Conservation (phyloP, 1,284 basidiomycete genomes). For the Boletus sp. region DNA sequence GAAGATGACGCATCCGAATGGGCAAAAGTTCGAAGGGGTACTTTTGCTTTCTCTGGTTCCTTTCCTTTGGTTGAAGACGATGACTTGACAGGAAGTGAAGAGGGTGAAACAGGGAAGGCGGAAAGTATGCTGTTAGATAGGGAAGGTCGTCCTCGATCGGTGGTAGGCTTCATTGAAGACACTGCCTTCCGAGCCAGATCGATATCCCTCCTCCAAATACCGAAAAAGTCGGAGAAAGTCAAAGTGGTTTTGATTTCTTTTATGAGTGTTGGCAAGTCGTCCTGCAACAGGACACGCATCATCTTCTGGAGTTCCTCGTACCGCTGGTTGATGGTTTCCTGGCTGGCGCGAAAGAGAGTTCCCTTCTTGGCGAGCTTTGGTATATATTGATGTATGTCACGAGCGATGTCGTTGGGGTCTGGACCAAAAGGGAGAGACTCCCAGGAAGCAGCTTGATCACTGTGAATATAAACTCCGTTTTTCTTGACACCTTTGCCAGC, state of each 20-base stretch:
- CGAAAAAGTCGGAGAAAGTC: slow-evolving; percentile 69
- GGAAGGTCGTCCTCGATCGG: slow-evolving; percentile 26
- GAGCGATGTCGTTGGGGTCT: slow-evolving; percentile 62
- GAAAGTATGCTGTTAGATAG: slow-evolving; percentile 48
- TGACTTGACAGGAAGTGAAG: slow-evolving; percentile 27
- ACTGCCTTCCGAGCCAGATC: slow-evolving; percentile 50
- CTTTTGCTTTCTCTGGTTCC: slow-evolving; percentile 1
- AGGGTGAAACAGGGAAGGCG: slow-evolving; percentile 45
- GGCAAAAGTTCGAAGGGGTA: not conserved
- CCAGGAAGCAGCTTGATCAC: slow-evolving; percentile 70
- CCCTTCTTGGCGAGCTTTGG: slow-evolving; percentile 68
- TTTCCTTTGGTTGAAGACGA: slow-evolving; percentile 29
- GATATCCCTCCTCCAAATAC: slow-evolving; percentile 66
- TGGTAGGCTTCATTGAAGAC: slow-evolving; percentile 12
- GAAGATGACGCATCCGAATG: slow-evolving; percentile 29
- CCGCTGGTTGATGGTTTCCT: slow-evolving; percentile 61
- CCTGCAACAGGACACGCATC: slow-evolving; percentile 52
- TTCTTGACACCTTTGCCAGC: slow-evolving; percentile 74
- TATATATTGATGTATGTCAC: slow-evolving; percentile 59
- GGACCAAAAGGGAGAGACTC: slow-evolving; percentile 83
- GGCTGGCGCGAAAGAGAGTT: slow-evolving; percentile 64
- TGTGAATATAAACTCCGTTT: slow-evolving; percentile 62
- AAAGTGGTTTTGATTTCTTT: slow-evolving; percentile 57
- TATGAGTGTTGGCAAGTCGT: slow-evolving; percentile 61
- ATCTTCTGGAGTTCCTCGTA: slow-evolving; percentile 55